These are phyloP conservation scores for Tetrapisispora iriomotensis DNA, from an alignment of 805 yeast species.

Conservation along the genomic window DNA sequence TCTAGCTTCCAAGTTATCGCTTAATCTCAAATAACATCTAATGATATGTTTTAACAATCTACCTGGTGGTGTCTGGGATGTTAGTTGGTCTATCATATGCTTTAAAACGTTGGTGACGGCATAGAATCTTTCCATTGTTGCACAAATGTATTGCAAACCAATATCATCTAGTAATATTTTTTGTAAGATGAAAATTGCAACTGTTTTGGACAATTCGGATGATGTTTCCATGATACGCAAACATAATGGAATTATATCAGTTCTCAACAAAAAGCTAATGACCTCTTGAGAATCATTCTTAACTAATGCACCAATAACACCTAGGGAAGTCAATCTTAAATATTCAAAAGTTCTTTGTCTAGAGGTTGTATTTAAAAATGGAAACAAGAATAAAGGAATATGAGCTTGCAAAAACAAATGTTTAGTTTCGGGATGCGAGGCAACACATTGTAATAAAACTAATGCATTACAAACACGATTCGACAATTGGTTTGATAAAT, in stretches of 20 bases:
- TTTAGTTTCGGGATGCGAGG: slow-evolving; percentile 87
- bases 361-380: slow-evolving; percentile 85
- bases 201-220: slow-evolving; percentile 88
- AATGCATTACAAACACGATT: slow-evolving; percentile 93
- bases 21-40: slow-evolving; percentile 80
- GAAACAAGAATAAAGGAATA: slow-evolving; percentile 84
- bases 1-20: slow-evolving; percentile 86
- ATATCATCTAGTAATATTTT: slow-evolving; percentile 85
- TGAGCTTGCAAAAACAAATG: slow-evolving; percentile 79
- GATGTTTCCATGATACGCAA: slow-evolving; percentile 91
- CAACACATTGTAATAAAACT: slow-evolving; percentile 92
- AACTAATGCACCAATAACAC: slow-evolving; percentile 94
- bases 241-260: slow-evolving; percentile 93
- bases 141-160: slow-evolving; percentile 87
- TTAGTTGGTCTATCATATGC: slow-evolving; percentile 79
- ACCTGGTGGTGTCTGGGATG: slow-evolving; percentile 59
- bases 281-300: slow-evolving; percentile 95
- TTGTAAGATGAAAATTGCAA: slow-evolving; percentile 91
- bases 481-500: slow-evolving; percentile 72
- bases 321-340: slow-evolving; percentile 81
- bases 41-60: slow-evolving; percentile 87
- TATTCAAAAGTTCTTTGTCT: slow-evolving; percentile 91
- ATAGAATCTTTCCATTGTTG: slow-evolving; percentile 86
- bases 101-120: slow-evolving; percentile 87
- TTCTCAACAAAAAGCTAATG: slow-evolving; percentile 80